Evolutionary conservation across 192 early-diverging fungal species (phyloP).

Genomic region (Jimgerdemannia flammicorona): DNA sequence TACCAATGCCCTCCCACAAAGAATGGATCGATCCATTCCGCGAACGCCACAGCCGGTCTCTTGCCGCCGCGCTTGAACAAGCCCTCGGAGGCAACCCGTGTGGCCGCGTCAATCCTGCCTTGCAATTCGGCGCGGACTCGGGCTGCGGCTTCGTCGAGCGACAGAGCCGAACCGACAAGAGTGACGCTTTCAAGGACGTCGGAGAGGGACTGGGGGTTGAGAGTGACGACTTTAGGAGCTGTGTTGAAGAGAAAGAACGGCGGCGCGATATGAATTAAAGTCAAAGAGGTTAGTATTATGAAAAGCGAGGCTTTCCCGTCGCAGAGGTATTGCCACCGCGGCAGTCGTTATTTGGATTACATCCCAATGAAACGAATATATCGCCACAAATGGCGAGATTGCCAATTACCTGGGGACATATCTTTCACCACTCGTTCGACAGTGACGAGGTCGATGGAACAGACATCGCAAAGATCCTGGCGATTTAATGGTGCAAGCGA

Average conservation of each 20-base stretch:
- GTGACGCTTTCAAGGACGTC: conserved; percentile 46
- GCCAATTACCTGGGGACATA: conserved; percentile 32
- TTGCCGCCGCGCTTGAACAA: conserved; percentile 15
- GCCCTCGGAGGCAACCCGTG: conserved; percentile 12
- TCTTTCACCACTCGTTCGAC: conserved; percentile 44
- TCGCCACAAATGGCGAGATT: too few relatives aligned
- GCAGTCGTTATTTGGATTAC: too few relatives aligned
- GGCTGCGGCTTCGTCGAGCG: conserved; percentile 24
- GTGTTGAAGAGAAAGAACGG: background rate
- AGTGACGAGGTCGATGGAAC: conserved; percentile 47
- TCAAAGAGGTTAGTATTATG: background rate
- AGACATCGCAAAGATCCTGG: conserved; percentile 50
- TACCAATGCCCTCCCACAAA: conserved; percentile 47
- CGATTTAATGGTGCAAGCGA: background rate
- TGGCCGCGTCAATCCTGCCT: conserved; percentile 33
- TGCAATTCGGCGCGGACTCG: conserved; percentile 18
- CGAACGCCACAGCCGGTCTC: conserved; percentile 36
- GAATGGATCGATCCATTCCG: conserved; percentile 51
- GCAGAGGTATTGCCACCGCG: too few relatives aligned
- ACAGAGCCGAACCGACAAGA: conserved; percentile 37
- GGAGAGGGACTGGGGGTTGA: conserved; percentile 15
- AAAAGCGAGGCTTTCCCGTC: too few relatives aligned
- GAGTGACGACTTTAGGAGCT: conserved; percentile 10
- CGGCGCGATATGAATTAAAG: background rate
- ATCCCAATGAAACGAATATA: too few relatives aligned